Evolutionary conservation across 768 basidiomycete genomes (phyloP).

Genomic region (Cubamyces lactineus): DNA sequence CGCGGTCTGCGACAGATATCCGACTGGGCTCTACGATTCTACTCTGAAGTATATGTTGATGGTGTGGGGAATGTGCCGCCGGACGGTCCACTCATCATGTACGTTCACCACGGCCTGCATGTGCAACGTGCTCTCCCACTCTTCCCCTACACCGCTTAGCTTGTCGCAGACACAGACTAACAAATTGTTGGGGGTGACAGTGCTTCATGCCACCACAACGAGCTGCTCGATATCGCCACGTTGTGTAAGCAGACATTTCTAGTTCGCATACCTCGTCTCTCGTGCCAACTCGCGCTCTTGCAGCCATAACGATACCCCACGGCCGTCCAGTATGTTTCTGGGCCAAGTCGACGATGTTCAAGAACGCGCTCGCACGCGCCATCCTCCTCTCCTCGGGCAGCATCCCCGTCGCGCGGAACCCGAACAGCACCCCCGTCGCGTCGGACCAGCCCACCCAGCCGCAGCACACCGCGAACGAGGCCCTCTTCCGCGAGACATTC

Average conservation of each 20-base stretch:
- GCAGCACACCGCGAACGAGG: slow-evolving; percentile 51
- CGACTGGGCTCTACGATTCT: slow-evolving; percentile 77
- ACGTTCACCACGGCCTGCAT: slow-evolving; percentile 70
- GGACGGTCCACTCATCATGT: slow-evolving; percentile 93
- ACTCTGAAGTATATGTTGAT: slow-evolving; percentile 82
- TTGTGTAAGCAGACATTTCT: slow-evolving; percentile 58
- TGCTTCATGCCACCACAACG: slow-evolving; percentile 72
- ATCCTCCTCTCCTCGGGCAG: slow-evolving; percentile 89
- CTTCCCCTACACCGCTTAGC: too few species aligned
- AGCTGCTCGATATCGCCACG: slow-evolving; percentile 87
- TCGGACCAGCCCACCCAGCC: slow-evolving; percentile 6
- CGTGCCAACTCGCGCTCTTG: slow-evolving; percentile 9
- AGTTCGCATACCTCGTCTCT: not conserved
- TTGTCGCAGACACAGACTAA: too few species aligned
- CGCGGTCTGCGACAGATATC: slow-evolving; percentile 62
- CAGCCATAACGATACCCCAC: slow-evolving; percentile 80
- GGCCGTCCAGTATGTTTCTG: slow-evolving; percentile 83
- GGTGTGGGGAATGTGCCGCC: slow-evolving; percentile 85
- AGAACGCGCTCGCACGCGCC: slow-evolving; percentile 70
- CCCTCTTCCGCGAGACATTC: slow-evolving; percentile 87
- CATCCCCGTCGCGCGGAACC: slow-evolving; percentile 91
- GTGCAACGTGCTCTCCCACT: too few species aligned
- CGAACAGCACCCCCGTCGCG: slow-evolving; percentile 21
- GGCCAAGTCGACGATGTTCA: slow-evolving; percentile 91
- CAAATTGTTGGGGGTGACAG: not conserved